phyloP scores from a whole-genome alignment of 768 basidiomycete species.

The Clathrus columnatus region DNA sequence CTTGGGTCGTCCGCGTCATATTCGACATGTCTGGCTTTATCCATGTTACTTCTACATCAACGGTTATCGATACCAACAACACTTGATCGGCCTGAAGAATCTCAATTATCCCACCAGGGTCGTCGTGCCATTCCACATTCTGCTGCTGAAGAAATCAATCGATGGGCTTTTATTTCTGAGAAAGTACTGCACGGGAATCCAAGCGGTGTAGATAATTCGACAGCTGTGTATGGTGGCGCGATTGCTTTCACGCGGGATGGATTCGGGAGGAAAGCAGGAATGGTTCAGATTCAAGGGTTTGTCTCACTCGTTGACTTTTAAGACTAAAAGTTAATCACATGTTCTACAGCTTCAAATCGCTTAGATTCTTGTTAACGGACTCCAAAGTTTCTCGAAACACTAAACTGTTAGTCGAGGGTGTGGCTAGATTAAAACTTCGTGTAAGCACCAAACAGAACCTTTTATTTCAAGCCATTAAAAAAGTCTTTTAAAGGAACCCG shows the following conservation, averaged over 20 bases:
- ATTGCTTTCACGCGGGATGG: constrained; percentile 80
- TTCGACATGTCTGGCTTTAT: constrained; percentile 77
- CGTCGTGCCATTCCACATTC: constrained; percentile 53
- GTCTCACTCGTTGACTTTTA: background rate
- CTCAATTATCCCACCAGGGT: constrained; percentile 50
- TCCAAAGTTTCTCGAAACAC: constrained; percentile 91
- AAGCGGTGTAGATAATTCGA: constrained; percentile 95
- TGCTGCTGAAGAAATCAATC: constrained; percentile 75
- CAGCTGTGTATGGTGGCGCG: constrained; percentile 87
- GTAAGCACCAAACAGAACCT: constrained; percentile 28
- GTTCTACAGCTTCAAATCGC: constrained; percentile 69
- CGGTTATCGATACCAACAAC: constrained; percentile 53
- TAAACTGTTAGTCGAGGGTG: constrained; percentile 88
- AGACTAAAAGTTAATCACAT: background rate
- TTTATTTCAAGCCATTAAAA: background rate
- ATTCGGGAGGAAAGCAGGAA: constrained; percentile 67
- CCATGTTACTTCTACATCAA: constrained; percentile 66
- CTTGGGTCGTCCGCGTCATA: constrained; percentile 96
- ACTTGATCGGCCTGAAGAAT: constrained; percentile 26
- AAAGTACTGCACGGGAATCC: constrained; percentile 97
- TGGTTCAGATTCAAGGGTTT: constrained; percentile 81
- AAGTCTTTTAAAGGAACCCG: constrained; percentile 58
- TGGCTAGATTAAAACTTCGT: constrained; percentile 57
- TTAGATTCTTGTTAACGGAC: constrained; percentile 86
- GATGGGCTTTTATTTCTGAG: constrained; percentile 90